phyloP scores from a whole-genome alignment of 2,329 filamentous ascomycete genomes.

The Aspergillus sp. region DNA sequence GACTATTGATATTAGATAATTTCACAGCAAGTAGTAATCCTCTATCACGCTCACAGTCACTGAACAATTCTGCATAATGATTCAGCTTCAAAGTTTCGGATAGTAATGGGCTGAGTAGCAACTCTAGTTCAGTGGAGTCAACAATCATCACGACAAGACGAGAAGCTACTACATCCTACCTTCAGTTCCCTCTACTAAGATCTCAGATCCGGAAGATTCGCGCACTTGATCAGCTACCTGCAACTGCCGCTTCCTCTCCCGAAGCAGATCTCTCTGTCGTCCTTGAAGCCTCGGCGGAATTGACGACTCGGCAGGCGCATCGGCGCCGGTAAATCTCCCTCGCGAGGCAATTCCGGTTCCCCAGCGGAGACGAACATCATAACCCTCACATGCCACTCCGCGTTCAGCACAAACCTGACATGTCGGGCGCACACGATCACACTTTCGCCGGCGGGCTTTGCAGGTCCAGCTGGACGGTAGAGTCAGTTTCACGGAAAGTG shows the following conservation, averaged over 20 bases:
- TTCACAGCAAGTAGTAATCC: not conserved
- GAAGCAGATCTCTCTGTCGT: constrained; percentile 28
- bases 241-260: constrained; percentile 16
- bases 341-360: constrained; percentile 35
- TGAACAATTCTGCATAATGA: constrained; percentile 23
- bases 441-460: constrained; percentile 31
- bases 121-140: not conserved
- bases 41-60: constrained; percentile 24
- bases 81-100: not conserved
- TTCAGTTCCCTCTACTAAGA: not conserved
- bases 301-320: constrained; percentile 28
- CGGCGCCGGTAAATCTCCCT: constrained; percentile 33
- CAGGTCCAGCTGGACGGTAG: constrained; percentile 29
- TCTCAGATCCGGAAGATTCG: not conserved
- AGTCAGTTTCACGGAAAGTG: not conserved
- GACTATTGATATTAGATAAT: constrained; percentile 17
- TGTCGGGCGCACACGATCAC: constrained; percentile 29
- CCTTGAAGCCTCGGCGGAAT: constrained; percentile 28
- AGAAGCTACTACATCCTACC: not conserved
- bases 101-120: not conserved
- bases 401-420: constrained; percentile 29
- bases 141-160: not conserved
- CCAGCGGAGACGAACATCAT: constrained; percentile 35
- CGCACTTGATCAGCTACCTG: not conserved
- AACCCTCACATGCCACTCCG: constrained; percentile 32